Percentiles rank a stretch among this genome's conserved stretches.
Conservation (phyloP, 306 rosid species). For the Cajanus cajan region DNA sequence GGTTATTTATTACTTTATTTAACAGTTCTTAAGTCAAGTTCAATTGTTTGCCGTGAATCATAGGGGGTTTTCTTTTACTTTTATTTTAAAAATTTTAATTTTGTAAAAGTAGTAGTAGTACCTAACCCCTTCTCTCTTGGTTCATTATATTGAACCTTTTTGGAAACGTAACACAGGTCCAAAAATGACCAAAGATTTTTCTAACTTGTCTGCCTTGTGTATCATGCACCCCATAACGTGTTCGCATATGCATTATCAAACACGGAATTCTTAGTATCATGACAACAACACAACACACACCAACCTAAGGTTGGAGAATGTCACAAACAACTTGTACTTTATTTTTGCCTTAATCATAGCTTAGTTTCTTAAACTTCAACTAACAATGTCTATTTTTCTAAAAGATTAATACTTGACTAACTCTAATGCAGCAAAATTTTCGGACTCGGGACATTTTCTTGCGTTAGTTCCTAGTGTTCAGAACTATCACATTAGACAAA, state of each 20-base stretch:
- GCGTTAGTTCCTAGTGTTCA: neutral
- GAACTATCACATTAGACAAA: neutral
- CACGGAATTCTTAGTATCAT: slow-evolving; percentile 2
- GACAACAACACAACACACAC: slow-evolving; percentile 20
- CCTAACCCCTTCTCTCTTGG: neutral
- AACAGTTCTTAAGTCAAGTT: neutral
- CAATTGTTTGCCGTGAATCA: slow-evolving; percentile 13
- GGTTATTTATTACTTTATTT: neutral
- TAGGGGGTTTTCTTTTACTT: neutral
- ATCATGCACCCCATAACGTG: slow-evolving; percentile 23
- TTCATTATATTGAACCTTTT: neutral
- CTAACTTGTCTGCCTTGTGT: slow-evolving; percentile 1
- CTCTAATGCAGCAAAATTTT: neutral
- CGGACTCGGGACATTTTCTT: neutral
- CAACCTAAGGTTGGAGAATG: slow-evolving; percentile 24
- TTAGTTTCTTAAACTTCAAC: neutral
- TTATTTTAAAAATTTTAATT: neutral
- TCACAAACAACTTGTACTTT: slow-evolving; percentile 6
- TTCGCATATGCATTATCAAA: neutral
- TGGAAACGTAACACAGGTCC: neutral
- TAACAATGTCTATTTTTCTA: neutral
- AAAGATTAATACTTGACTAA: neutral
- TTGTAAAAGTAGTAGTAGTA: neutral
- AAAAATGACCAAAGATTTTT: slow-evolving; percentile 15
- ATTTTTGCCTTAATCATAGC: slow-evolving; percentile 3